phyloP scores from a whole-genome alignment of 202 grass and related monocot species.

The Elaeis oleifera region DNA sequence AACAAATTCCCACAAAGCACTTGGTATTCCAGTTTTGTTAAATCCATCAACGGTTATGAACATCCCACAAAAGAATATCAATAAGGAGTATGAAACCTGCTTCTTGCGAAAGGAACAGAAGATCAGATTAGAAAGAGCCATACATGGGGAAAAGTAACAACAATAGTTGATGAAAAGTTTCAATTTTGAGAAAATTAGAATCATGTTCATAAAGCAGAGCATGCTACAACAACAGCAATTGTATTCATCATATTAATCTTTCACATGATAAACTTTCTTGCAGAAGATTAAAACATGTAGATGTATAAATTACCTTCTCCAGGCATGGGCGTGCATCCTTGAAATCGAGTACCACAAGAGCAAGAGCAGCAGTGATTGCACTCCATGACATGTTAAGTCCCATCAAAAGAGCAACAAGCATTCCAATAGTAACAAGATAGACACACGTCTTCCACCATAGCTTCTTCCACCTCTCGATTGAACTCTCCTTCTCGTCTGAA shows the following conservation, averaged over 20 bases:
- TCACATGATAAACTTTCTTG: no score
- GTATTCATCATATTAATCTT: no score
- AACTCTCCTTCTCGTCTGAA: not conserved
- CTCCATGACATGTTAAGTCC: conserved; percentile 16
- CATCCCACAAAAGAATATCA: conserved; percentile 19
- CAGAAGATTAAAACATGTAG: no score
- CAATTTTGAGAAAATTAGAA: no score
- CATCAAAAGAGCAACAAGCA: conserved; percentile 6
- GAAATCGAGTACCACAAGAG: conserved; percentile 13
- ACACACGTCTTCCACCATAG: conserved; percentile 9
- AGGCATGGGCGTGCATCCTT: conserved; percentile 10
- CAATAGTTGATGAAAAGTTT: no score
- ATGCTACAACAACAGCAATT: no score
- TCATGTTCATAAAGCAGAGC: no score
- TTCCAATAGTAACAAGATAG: conserved; percentile 7
- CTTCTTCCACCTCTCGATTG: not conserved
- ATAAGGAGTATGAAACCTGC: conserved; percentile 9
- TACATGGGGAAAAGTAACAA: not conserved
- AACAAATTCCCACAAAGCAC: conserved; percentile 9
- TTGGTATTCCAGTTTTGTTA: conserved; percentile 14
- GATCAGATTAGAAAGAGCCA: not conserved
- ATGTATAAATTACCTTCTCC: not conserved
- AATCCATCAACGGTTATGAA: conserved; percentile 12
- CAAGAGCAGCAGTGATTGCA: conserved; percentile 8
- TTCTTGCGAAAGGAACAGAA: not conserved